Base-by-base conservation (phyloP, 371 early-diverging fungal species). In the Basidiobolus meristosporus region DNA sequence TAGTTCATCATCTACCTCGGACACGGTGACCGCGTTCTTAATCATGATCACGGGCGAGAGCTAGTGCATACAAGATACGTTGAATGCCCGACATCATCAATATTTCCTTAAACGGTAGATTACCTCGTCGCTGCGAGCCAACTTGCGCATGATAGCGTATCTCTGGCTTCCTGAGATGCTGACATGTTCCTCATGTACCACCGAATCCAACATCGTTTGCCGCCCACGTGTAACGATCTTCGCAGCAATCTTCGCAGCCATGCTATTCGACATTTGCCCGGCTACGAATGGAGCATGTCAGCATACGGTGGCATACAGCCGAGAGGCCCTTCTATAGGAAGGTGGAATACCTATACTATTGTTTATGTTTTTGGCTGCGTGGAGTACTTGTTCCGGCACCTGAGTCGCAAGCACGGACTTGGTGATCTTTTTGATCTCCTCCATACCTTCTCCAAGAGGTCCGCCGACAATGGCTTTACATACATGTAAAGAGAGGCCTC, bases 391-490 rank as follows among this genome's bases (percentile, higher is more conserved):
- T n/a, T n/a, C n/a, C n/a, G n/a, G n/a, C n/a, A n/a, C n/a, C n/a
- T n/a, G n/a, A n/a, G n/a, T n/a, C n/a, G n/a, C n/a, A n/a, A n/a
- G n/a, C n/a, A n/a, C n/a, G n/a, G n/a, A n/a, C n/a, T n/a, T n/a
- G n/a, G n/a, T n/a, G n/a, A n/a, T n/a, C n/a, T 47, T 46, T 4
- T 66, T 73, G 14, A 82, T 53, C 14, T 63, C 63, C 23, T 64
- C 60, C 86, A 86, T 86, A 14, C 88, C 88, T n/a, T 68, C 69
- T 4, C 77, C 73, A 36, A 87, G 44, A 29, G 76, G 68, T 0
- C 81, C 82, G 14, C 84, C 84, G n/a, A 85, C 58, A 6, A 82
- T 66, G 26, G 76, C 67, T 37, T 60, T 60, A 30, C 63, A 45
- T 14, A 82, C 76, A 18, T 70, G 68, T 42, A 87, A 60, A 16